Evolutionary conservation across 202 grass and related monocot species (phyloP).

Genomic region (Eragrostis tef): DNA sequence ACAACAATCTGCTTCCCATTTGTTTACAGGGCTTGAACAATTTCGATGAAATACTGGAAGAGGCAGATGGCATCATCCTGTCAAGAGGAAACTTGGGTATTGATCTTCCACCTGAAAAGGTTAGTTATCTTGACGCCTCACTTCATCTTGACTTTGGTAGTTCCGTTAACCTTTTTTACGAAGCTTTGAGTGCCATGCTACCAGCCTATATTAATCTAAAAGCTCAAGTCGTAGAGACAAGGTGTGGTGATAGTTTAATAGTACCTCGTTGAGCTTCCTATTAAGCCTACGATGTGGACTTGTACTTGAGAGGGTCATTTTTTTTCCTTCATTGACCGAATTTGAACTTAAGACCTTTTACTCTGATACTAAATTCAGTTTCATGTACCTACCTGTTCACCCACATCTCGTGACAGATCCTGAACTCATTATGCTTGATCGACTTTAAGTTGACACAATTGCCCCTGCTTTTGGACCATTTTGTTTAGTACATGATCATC

Average conservation of each 20-base stretch:
- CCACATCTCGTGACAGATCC: not conserved
- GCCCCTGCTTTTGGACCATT: not conserved
- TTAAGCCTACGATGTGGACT: not conserved
- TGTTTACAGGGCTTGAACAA: conserved; percentile 88
- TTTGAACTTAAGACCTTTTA: not conserved
- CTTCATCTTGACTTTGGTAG: not conserved
- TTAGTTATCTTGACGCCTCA: conserved; percentile 27
- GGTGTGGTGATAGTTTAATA: not conserved
- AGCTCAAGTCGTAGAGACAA: not conserved
- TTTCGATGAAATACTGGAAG: conserved; percentile 93
- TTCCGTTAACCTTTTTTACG: not conserved
- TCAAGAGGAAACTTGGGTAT: conserved; percentile 94
- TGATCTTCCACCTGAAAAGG: conserved; percentile 98
- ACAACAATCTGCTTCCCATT: conserved; percentile 20
- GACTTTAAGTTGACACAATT: not conserved
- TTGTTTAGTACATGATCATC: conserved; percentile 32
- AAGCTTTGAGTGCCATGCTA: conserved; percentile 8
- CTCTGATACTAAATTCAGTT: not conserved
- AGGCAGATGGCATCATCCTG: conserved; percentile 93
- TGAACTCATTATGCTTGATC: not conserved
- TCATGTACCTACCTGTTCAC: not conserved
- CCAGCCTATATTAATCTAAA: not conserved
- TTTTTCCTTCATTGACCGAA: not conserved
- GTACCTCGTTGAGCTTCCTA: not conserved
- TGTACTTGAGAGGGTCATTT: not conserved